Evolutionary conservation across 495 filamentous ascomycete genomes (phyloP), one percentile per base, ranked within the genome.

Genomic region (Aspergillus cavernicola): DNA sequence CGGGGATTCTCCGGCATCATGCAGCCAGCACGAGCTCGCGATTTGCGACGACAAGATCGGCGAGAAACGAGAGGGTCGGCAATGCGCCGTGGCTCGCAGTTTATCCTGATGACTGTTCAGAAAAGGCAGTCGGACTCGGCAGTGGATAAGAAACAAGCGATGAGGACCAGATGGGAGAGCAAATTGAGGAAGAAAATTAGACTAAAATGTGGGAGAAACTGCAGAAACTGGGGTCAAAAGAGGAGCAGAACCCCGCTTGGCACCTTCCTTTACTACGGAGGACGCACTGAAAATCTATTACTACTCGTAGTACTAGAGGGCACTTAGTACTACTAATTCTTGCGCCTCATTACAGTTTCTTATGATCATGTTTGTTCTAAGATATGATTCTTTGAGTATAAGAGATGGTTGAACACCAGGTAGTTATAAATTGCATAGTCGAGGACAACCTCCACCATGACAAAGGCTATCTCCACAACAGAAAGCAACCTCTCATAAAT

Each of bases 1-100:
- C 69, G 69, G 69, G 62, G 71, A 71, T 72, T 44, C 71, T 74
- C 71, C 71, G 71, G 65, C 53, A 61, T 56, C 37, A 39, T 61
- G 58, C 56, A 60, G 61, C 62, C 46, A 57, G 37, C 54, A 61
- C 47, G 42, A 48, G 49, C 52, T 31, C 33, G 40, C 51, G 36
- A 48, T 29, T 26, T 49, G 50, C 43, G 15, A 37, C 19, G 44
- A 29, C 3, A 52, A 26, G 56, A 59, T 54, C 44, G 41, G 52
- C 50, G 33, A 37, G 26, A 20, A 50, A 20, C 31, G 18, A 19
- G 53, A 42, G 33, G 42, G 28, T 24, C 50, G 40, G 28, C 22
- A 23, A 22, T 35, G 19, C 40, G 36, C 18, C 31, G 37, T 26
- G 35, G 16, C 10, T 45, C 24, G 43, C 10, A 26, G 26, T 24